Conservation (phyloP, 345 rosid species). For the Gossypium turneri region DNA sequence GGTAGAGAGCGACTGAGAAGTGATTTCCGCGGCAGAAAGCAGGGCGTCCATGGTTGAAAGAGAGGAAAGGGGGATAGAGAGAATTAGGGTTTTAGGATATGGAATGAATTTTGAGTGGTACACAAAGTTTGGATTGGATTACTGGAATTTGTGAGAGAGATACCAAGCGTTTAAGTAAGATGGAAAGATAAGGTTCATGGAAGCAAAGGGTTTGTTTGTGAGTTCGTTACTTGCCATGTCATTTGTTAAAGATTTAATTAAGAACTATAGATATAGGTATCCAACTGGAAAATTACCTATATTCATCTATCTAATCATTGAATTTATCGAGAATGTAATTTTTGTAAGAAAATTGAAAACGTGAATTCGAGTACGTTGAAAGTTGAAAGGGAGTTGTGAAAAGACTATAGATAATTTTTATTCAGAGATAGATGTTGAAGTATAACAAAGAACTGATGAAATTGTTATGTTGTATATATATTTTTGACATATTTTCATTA, state of each 20-base stretch:
- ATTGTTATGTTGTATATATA: too few species aligned
- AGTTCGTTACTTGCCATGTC: background rate
- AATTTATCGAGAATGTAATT: too few species aligned
- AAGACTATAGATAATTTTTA: fast-evolving
- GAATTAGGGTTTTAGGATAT: conserved; percentile 12
- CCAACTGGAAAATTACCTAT: too few species aligned
- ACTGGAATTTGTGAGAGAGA: conserved; percentile 3
- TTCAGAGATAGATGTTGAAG: too few species aligned
- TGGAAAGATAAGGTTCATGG: conserved; percentile 15
- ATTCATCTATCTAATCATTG: too few species aligned
- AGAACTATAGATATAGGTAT: background rate
- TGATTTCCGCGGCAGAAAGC: conserved; percentile 30
- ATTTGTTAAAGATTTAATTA: background rate
- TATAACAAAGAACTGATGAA: too few species aligned
- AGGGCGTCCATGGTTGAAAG: conserved; percentile 42
- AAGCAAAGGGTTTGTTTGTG: background rate
- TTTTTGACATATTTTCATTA: too few species aligned
- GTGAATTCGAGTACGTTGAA: fast-evolving
- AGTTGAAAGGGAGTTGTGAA: fast-evolving
- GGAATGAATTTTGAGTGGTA: background rate
- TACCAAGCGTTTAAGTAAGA: background rate
- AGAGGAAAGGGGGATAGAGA: background rate
- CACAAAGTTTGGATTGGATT: background rate
- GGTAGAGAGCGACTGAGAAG: conserved; percentile 24
- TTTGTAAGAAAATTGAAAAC: too few species aligned